Evolutionary conservation across 345 rosid species (phyloP), one percentile per base, ranked within the genome.

Genomic region (Rhizophora mangle): DNA sequence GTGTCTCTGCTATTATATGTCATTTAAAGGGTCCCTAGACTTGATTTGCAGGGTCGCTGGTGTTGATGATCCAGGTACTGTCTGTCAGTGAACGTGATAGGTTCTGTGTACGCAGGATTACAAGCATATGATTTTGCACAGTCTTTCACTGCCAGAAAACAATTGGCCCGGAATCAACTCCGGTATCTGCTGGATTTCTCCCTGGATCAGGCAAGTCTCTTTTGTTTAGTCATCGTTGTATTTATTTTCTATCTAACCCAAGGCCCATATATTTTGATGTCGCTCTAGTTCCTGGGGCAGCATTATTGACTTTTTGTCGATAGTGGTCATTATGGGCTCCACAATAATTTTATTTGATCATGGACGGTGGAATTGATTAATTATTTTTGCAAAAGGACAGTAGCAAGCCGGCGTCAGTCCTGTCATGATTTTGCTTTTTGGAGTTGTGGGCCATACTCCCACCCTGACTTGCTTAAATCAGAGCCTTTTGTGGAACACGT

Each of bases 81-180:
- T 68, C 54, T 89, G 82, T 82, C 92, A 30, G 89, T 87, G 69
- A 87, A 84, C 74, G 88, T 86, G 74, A 83, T 94, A 15, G 97
- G 91, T 29, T 89, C 86, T 73, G 82, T 76, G 27, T 89, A 91
- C 80, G 89, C 89, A 26, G 94, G 85, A 29, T 64, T 89, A 62
- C 93, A 88, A 78, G 85, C 80, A 26, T 86, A 53, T 70, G 92
- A 84, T 76, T 73, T 87, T 52, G 79, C 84, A 43, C 86, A 79
- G 60, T 73, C 76, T 24, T 81, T 88, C 78, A 76, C 82, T 31
- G 78, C 86, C 61, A 78, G 89, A 26, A 82, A 85, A 34, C 72
- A 73, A 52, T 55, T 74, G 19, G 67, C 71, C 59, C 68, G 63
- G 71, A 74, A 73, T 62, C 79, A 58, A 71, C 76, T 86, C 74